Conservation (phyloP, 2,329 filamentous ascomycete species). For the Ceratocystis diversiconidia region DNA sequence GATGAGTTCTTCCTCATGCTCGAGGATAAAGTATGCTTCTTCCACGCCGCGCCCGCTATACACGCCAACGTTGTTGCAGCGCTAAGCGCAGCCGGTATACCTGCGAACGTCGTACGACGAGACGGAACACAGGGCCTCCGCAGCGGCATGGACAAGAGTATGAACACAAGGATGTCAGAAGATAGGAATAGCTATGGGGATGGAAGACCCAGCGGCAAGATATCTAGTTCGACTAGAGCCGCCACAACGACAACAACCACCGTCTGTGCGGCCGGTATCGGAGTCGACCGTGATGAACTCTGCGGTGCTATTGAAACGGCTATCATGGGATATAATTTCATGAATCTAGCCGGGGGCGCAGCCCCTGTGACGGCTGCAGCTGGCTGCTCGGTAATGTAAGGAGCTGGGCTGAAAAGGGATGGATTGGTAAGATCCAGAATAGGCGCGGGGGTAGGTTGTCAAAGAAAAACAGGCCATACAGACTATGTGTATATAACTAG, state of each 20-base stretch:
- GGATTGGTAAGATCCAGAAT: background rate
- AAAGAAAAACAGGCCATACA: background rate
- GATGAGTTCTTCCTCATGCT: constrained; percentile 16
- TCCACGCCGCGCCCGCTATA: constrained; percentile 19
- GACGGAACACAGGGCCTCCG: constrained; percentile 16
- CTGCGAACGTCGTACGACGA: constrained; percentile 20
- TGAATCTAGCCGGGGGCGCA: constrained; percentile 11
- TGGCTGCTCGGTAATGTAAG: constrained; percentile 14
- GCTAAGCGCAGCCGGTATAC: constrained; percentile 19
- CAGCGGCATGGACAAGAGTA: background rate
- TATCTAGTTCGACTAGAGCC: background rate
- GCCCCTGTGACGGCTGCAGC: constrained; percentile 13
- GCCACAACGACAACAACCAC: background rate
- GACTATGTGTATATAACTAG: too few species aligned
- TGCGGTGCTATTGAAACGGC: constrained; percentile 14
- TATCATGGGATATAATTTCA: constrained; percentile 14
- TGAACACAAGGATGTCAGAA: too few species aligned
- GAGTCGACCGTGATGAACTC: background rate
- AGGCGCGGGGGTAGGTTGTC: background rate
- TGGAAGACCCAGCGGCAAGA: background rate
- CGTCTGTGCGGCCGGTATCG: background rate
- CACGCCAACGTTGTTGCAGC: constrained; percentile 19
- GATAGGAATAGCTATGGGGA: too few species aligned
- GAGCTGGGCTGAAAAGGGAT: background rate
- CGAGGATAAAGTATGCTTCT: constrained; percentile 20